phyloP scores from a whole-genome alignment of 345 rosid species.

The Populus deltoides region DNA sequence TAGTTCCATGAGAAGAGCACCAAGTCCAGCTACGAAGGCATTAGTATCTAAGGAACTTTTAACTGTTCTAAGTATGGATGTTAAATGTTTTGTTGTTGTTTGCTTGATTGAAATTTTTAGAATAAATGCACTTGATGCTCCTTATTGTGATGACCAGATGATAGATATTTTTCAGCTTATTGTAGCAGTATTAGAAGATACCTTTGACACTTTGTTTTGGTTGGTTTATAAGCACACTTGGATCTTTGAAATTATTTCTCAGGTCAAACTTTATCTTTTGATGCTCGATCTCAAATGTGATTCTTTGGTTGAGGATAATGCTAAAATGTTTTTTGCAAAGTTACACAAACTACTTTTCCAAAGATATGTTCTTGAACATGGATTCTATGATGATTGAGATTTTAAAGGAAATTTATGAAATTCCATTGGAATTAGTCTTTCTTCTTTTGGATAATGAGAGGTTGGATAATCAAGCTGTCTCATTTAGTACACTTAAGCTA shows the following conservation, averaged over 20 bases:
- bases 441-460: not conserved
- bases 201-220: not conserved
- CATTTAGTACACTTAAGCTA: not conserved
- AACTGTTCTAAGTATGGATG: too few relatives aligned
- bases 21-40: not conserved
- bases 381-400: not conserved
- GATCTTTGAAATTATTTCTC: not conserved
- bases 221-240: not conserved
- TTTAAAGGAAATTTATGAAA: not conserved
- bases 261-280: not conserved
- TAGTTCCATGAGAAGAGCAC: not conserved
- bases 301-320: not conserved
- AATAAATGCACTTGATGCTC: not conserved
- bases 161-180: too few relatives aligned
- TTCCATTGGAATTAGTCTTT: not conserved
- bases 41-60: not conserved
- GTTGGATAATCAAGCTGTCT: not conserved
- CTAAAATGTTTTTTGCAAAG: not conserved
- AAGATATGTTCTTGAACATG: not conserved
- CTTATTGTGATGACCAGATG: not conserved
- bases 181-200: too few relatives aligned
- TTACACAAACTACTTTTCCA: not conserved
- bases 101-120: too few relatives aligned
- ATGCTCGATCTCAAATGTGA: not conserved
- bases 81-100: too few relatives aligned